Evolutionary conservation across 2,329 filamentous ascomycete genomes (phyloP).

Genomic region (Pestalotiopsis sp.): DNA sequence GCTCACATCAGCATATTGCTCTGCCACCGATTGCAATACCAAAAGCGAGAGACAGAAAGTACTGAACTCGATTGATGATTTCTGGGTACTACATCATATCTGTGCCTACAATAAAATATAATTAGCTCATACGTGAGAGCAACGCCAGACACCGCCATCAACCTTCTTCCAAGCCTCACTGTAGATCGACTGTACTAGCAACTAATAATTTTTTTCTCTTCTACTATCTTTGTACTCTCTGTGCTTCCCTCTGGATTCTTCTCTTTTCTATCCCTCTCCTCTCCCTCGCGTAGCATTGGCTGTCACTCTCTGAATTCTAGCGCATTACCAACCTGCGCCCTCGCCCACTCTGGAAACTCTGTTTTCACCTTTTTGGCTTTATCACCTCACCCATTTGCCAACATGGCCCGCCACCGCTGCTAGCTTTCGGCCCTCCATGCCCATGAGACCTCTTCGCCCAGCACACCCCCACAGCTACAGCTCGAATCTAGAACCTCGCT

Average conservation of each 20-base stretch:
- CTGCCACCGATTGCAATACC: not conserved
- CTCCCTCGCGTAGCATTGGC: not conserved
- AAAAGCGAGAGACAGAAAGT: not conserved
- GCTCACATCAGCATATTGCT: slow-evolving; percentile 7
- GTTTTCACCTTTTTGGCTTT: not conserved
- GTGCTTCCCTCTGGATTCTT: not conserved
- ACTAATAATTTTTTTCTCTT: not conserved
- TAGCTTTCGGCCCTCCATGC: not conserved
- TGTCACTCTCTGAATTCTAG: not conserved
- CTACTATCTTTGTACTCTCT: not conserved
- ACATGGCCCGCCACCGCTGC: slow-evolving; percentile 6
- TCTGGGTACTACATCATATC: not conserved
- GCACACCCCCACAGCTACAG: slow-evolving; percentile 4
- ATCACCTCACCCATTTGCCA: not conserved
- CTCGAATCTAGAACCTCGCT: slow-evolving; percentile 9
- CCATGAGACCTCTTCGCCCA: not conserved
- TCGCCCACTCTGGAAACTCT: not conserved
- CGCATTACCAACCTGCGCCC: not conserved
- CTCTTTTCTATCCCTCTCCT: not conserved
- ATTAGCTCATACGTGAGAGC: not conserved
- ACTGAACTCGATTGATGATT: not conserved
- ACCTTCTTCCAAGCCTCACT: not conserved
- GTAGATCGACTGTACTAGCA: not conserved
- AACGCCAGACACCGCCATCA: not conserved
- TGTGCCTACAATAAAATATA: not conserved